Evolutionary conservation across 768 basidiomycete genomes (phyloP).

Genomic region (Lentinula sp.): DNA sequence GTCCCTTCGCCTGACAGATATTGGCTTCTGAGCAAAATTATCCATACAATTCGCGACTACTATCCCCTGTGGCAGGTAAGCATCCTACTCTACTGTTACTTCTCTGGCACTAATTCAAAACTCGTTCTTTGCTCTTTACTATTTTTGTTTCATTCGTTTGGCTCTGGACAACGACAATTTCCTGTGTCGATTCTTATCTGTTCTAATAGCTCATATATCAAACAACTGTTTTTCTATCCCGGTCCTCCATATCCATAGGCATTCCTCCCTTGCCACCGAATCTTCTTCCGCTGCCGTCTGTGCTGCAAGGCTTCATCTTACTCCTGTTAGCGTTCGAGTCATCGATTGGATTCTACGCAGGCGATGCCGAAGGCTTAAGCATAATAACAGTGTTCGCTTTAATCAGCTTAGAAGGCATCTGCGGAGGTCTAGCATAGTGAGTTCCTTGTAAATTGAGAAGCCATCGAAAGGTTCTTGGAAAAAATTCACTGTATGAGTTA

Average conservation of each 20-base stretch:
- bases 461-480: background rate
- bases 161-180: background rate
- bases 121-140: constrained; percentile 6
- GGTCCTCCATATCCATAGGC: constrained; percentile 84
- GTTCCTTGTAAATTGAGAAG: constrained; percentile 21
- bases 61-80: constrained; percentile 92
- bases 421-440: constrained; percentile 89
- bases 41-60: constrained; percentile 84
- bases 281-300: constrained; percentile 69
- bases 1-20: constrained; percentile 60
- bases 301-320: constrained; percentile 67
- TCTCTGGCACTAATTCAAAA: background rate
- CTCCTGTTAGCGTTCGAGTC: constrained; percentile 58
- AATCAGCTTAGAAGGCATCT: constrained; percentile 85
- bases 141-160: constrained; percentile 1
- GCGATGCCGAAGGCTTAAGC: constrained; percentile 34
- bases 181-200: background rate
- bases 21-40: constrained; percentile 66
- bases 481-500: background rate
- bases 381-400: constrained; percentile 67
- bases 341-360: constrained; percentile 58
- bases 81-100: background rate
- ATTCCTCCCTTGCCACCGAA: constrained; percentile 69
- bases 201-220: constrained; percentile 71
- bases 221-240: constrained; percentile 88